Evolutionary conservation across 1,284 basidiomycete genomes (phyloP).

Genomic region (Sphagnurus paluster): DNA sequence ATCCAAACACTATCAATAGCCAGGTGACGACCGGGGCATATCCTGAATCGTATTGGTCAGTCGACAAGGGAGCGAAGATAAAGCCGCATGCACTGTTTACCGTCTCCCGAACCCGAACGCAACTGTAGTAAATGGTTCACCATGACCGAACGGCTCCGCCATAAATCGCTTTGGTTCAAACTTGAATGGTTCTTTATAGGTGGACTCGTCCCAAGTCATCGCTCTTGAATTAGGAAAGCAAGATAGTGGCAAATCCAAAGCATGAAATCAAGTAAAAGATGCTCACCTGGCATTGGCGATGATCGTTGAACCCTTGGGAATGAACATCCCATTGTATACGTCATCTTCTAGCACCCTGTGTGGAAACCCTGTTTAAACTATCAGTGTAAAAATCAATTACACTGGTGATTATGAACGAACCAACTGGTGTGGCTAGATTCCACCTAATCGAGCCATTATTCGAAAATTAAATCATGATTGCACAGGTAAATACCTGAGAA

Average conservation of each 20-base stretch:
- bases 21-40: constrained; percentile 16
- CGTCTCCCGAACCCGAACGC: constrained; percentile 38
- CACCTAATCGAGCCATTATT: no score
- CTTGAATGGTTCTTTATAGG: constrained; percentile 33
- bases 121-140: constrained; percentile 31
- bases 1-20: constrained; percentile 14
- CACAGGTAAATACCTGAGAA: constrained; percentile 40
- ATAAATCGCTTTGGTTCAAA: constrained; percentile 40
- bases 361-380: constrained; percentile 20
- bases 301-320: constrained; percentile 35
- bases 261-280: neutral
- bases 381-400: no score
- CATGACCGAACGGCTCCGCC: constrained; percentile 22
- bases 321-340: constrained; percentile 32
- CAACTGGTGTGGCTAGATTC: constrained; percentile 14
- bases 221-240: constrained; percentile 6
- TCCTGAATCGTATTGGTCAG: constrained; percentile 2
- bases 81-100: constrained; percentile 21
- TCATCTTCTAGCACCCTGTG: constrained; percentile 29
- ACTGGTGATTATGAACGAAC: neutral
- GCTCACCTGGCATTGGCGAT: constrained; percentile 29
- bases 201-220: constrained; percentile 26
- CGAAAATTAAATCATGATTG: no score
- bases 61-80: no score
- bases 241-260: neutral